A percentile compares a stretch with the other conserved stretches of the same genome.
Conservation (phyloP, 768 basidiomycete species). For the Boletus subcaerulescens region DNA sequence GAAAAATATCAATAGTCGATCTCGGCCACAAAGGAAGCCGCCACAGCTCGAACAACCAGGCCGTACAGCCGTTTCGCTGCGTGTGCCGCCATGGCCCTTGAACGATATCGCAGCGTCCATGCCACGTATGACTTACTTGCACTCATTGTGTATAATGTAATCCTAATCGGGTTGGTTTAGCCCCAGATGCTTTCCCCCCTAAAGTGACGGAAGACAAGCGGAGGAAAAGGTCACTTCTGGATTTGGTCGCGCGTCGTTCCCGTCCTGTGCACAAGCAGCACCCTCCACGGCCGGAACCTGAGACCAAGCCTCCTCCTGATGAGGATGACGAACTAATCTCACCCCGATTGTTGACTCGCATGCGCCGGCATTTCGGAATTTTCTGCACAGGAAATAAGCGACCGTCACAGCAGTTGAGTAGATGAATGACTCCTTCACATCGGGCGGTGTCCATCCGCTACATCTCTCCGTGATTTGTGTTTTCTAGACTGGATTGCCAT, state of each 20-base stretch:
- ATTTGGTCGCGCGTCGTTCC: constrained; percentile 12
- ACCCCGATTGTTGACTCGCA: constrained; percentile 13
- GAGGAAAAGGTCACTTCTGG: constrained; percentile 8
- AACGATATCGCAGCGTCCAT: constrained; percentile 29
- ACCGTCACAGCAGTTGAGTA: constrained; percentile 8
- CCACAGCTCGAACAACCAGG: constrained; percentile 17
- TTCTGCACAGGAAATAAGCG: constrained; percentile 36
- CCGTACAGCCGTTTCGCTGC: constrained; percentile 9
- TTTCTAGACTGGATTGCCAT: neutral
- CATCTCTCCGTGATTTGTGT: constrained; percentile 8
- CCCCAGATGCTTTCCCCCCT: constrained; percentile 37
- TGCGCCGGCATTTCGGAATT: constrained; percentile 34
- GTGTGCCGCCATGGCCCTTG: constrained; percentile 24
- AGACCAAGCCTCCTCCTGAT: neutral
- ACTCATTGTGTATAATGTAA: neutral
- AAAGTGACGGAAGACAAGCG: constrained; percentile 16
- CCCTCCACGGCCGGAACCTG: constrained; percentile 10
- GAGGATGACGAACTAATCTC: constrained; percentile 10
- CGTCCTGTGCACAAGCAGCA: constrained; percentile 28
- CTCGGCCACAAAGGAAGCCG: constrained; percentile 14
- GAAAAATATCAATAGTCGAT: constrained; percentile 13
- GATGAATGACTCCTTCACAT: constrained; percentile 1
- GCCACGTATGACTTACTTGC: constrained; percentile 33
- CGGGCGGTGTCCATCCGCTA: constrained; percentile 2
- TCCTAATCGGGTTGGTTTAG: constrained; percentile 26